A percentile compares a stretch with the other conserved stretches of the same genome.
Conservation (phyloP, 2,329 filamentous ascomycete species). For the Geosmithia flava region DNA sequence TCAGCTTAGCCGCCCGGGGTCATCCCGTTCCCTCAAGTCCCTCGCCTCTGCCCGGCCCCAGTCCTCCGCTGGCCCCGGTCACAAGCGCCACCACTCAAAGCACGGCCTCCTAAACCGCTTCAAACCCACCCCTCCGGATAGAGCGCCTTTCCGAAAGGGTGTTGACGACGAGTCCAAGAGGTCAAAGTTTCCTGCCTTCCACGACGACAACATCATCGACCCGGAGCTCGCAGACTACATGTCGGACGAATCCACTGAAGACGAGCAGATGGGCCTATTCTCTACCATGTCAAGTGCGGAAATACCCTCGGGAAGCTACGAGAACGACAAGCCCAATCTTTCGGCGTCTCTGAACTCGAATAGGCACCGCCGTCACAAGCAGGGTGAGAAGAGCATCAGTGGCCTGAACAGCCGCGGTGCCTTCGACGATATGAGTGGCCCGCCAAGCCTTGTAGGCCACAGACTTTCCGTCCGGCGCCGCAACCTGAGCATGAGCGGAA, state of each 20-base stretch:
- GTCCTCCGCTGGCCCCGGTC: conserved; percentile 53
- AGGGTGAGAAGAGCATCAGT: conserved; percentile 63
- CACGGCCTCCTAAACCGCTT: conserved; percentile 71
- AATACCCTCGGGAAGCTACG: conserved; percentile 50
- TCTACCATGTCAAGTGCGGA: conserved; percentile 59
- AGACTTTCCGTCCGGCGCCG: conserved; percentile 56
- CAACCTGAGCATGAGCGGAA: conserved; percentile 74
- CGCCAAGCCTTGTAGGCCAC: conserved; percentile 44
- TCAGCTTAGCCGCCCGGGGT: conserved; percentile 79
- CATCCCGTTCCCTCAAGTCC: conserved; percentile 78
- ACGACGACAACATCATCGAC: conserved; percentile 97
- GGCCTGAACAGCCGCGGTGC: conserved; percentile 57
- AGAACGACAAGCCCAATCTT: conserved; percentile 64
- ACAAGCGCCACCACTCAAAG: conserved; percentile 79
- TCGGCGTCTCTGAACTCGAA: conserved; percentile 59
- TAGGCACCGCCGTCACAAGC: conserved; percentile 62
- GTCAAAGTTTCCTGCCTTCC: conserved; percentile 73
- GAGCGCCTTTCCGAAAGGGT: conserved; percentile 75
- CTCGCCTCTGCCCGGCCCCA: conserved; percentile 56
- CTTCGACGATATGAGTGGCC: conserved; percentile 48
- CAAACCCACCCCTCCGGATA: conserved; percentile 61
- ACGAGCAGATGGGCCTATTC: conserved; percentile 83
- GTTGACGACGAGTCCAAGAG: conserved; percentile 55
- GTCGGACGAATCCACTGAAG: conserved; percentile 89
- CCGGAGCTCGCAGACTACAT: conserved; percentile 91